Evolutionary conservation across 2,329 filamentous ascomycete species (phyloP), one percentile per base, ranked within the genome.

Genomic region (Colletotrichum sp.): DNA sequence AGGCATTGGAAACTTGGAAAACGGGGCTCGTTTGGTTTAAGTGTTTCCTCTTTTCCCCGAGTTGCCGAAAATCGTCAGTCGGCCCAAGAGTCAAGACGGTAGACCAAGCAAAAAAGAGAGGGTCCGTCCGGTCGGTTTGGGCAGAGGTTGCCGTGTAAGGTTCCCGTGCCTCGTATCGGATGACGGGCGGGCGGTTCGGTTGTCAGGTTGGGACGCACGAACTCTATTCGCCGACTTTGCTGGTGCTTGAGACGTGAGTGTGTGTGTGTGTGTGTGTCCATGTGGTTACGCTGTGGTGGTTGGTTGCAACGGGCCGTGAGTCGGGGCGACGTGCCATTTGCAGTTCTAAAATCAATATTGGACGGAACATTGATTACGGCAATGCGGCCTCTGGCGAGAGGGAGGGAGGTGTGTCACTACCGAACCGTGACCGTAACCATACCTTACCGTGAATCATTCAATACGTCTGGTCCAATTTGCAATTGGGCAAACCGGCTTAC

Each of bases 191-290:
- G 52, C 52, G 43, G 43, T 48, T 48, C 43, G 68, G 72, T 74
- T 72, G 68, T 66, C 68, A 74, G 68, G 72, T 74, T 55, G 61
- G 52, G 72, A 74, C 72, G 72, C 68, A 74, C 68, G 38, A 71
- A 71, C 61, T 71, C 67, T 61, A 66, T 69, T 43, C n/a, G 30
- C 21, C 2, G 32, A 63, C 9, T 48, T 12, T 58, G 26, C 24
- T 58, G 16, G 26, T 58, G 55, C 43, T 48, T n/a, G 43, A 48
- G 43, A n/a, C 21, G 18, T 21, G 43, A 12, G 43, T 48, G 38
- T 5, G 32, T 34, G 30, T 32, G 30, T 24, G 26, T 26, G 4
- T 26, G 36, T 8, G 36, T 18, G 36, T 18, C 34, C 34, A 38
- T 38, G 14, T 43, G 38, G 38, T 43, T 43, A 8, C 38, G 18